Evolutionary conservation across 176 grass and related monocot species (phyloP).

Genomic region (Aegilops umbellulata): DNA sequence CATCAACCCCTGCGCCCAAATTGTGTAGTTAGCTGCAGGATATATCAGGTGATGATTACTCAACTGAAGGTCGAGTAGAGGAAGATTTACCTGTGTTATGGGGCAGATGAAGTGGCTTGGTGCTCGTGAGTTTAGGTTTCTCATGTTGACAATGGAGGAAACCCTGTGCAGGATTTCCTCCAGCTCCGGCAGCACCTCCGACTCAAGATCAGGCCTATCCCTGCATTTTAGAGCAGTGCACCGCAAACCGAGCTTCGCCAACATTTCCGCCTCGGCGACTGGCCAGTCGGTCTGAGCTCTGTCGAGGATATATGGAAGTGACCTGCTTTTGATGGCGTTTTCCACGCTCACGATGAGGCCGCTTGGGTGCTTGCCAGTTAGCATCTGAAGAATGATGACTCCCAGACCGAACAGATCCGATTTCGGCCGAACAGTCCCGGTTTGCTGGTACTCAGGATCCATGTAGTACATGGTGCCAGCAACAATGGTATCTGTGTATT

Average conservation of each 20-base stretch:
- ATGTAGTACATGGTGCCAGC: conserved; percentile 86
- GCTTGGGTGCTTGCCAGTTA: conserved; percentile 55
- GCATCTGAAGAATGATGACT: conserved; percentile 66
- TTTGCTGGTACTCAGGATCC: conserved; percentile 95
- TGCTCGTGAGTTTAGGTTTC: conserved; percentile 12
- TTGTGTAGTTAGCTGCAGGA: background rate
- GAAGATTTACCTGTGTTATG: conserved; percentile 57
- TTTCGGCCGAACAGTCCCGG: conserved; percentile 77
- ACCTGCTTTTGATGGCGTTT: conserved; percentile 41
- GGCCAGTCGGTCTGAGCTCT: conserved; percentile 61
- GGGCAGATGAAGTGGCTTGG: conserved; percentile 83
- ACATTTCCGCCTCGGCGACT: conserved; percentile 51
- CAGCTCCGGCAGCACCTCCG: conserved; percentile 62
- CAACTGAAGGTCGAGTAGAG: background rate
- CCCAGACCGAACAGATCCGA: conserved; percentile 82
- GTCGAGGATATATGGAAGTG: conserved; percentile 45
- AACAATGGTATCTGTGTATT: conserved; percentile 79
- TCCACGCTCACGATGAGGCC: conserved; percentile 57
- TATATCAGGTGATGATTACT: background rate
- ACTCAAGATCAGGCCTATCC: conserved; percentile 75
- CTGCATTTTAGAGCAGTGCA: conserved; percentile 71
- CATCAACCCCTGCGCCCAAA: conserved; percentile 64
- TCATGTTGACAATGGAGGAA: conserved; percentile 32
- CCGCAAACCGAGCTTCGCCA: conserved; percentile 64
- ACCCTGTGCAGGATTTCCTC: conserved; percentile 52